These are phyloP conservation scores for Botryotinia calthae DNA, from an alignment of 2,329 filamentous ascomycete genomes.

Conservation along the genomic window DNA sequence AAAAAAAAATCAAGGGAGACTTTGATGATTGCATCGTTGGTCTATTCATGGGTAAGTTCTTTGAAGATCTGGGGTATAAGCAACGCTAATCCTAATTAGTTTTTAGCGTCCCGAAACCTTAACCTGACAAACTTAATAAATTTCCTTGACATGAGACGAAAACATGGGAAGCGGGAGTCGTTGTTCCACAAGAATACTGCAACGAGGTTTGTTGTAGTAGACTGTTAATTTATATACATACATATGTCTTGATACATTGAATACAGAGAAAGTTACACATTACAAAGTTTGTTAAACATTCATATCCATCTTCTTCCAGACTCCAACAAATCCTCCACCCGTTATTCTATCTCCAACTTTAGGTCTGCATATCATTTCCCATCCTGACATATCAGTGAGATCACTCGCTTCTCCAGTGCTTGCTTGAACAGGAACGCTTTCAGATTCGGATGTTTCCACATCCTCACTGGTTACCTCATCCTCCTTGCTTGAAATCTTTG, in stretches of 20 bases:
- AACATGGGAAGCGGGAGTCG: neutral
- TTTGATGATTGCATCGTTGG: neutral
- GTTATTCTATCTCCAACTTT: constrained; percentile 47
- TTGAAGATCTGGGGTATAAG: constrained; percentile 21
- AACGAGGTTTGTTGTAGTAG: neutral
- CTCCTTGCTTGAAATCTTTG: neutral
- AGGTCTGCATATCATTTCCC: constrained; percentile 51
- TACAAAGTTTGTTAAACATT: neutral
- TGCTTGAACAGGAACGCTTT: neutral
- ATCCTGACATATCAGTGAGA: constrained; percentile 30
- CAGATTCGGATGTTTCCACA: neutral
- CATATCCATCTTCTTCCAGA: constrained; percentile 39
- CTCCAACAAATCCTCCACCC: constrained; percentile 51
- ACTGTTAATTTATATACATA: neutral
- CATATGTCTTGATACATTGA: neutral
- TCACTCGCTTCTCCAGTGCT: neutral
- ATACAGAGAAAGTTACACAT: neutral
- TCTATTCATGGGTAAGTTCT: constrained; percentile 1
- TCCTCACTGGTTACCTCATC: neutral
- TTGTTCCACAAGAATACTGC: neutral
- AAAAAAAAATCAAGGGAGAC: neutral
- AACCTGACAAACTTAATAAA: neutral
- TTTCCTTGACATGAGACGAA: neutral
- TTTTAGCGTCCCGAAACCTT: neutral
- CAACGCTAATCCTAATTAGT: neutral